Evolutionary conservation across 1,284 basidiomycete species (phyloP), one percentile per base, ranked within the genome.

Genomic region (Austroboletus niveus): DNA sequence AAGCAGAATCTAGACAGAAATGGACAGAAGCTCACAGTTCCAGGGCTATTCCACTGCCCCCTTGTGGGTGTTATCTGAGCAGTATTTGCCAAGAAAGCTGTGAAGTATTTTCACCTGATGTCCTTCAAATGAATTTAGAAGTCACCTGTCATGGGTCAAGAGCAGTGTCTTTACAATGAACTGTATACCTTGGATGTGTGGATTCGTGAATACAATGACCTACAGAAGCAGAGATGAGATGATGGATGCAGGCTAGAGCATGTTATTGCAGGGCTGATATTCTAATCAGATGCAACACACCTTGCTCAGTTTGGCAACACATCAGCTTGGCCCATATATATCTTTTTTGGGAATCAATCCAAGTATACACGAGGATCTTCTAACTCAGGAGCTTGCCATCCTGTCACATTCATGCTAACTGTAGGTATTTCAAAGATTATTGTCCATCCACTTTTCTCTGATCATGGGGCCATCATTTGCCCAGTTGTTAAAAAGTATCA

Each of bases 251-350:
- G 12, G 8, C 24, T 55, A 48, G 58, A 69, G 34, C 53, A 51
- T 1, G 57, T 63, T 0, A 49, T 71, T 10, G 54, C 53, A 1
- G 57, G 57, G 0, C 34, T 71, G 1, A 67, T 71, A 62, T 43
- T 71, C 1, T 69, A 63, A 59, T 73, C 69, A 0, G 68, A 72
- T 48, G 42, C 57, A 0, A 68, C 61, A 2, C 61, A 67, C 17
- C 60, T 69, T 0, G 49, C 64, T 3, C 59, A 58, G 14, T 69
- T 68, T 38, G 64, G 69, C 0, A 42, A 60, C 27, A 52, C 59
- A 3, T n/a, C 58, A 65, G 20, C 35, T 15, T 53, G 49, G 40
- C 49, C 52, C 17, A 17, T 17, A 17, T 17, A 17, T 17, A 1
- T 17, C 17, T 17, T 17, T 1, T 17, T 17, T 17, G 1, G 12